phyloP scores from a whole-genome alignment of 208 protist genomes.

The Acanthamoeba healyi region DNA sequence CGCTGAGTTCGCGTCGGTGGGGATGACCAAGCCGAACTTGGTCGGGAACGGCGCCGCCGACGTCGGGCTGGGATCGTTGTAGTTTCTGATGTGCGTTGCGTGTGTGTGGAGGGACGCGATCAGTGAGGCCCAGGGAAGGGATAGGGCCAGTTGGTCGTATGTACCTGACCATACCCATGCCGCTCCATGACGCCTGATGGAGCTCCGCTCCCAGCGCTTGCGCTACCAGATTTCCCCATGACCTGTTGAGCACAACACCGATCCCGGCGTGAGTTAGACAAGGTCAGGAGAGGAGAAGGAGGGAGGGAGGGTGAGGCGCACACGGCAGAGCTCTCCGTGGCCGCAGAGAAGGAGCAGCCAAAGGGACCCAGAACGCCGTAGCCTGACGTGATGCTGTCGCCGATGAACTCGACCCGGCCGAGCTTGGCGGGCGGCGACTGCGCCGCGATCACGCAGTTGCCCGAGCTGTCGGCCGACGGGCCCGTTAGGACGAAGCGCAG shows the following conservation, averaged over 20 bases:
- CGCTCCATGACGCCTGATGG: neutral
- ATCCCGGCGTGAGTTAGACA: neutral
- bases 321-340: conserved; percentile 65
- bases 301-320: too few species aligned
- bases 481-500: neutral
- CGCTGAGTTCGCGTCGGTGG: neutral
- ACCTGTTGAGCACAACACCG: neutral
- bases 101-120: too few species aligned
- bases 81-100: neutral
- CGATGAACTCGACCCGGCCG: conserved; percentile 75
- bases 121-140: too few species aligned
- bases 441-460: neutral
- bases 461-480: neutral
- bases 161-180: neutral
- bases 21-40: neutral
- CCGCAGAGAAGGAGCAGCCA: conserved; percentile 41
- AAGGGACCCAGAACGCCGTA: conserved; percentile 32
- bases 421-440: neutral
- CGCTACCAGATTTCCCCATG: conserved; percentile 59
- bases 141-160: too few species aligned
- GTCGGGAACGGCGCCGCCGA: neutral
- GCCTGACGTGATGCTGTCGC: conserved; percentile 74
- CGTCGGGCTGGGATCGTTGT: neutral
- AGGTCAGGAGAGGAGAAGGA: too few species aligned
- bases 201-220: conserved; percentile 36